Evolutionary conservation across 768 basidiomycete genomes (phyloP), one percentile per base, ranked within the genome.

Genomic region (Tremella mesenterica): DNA sequence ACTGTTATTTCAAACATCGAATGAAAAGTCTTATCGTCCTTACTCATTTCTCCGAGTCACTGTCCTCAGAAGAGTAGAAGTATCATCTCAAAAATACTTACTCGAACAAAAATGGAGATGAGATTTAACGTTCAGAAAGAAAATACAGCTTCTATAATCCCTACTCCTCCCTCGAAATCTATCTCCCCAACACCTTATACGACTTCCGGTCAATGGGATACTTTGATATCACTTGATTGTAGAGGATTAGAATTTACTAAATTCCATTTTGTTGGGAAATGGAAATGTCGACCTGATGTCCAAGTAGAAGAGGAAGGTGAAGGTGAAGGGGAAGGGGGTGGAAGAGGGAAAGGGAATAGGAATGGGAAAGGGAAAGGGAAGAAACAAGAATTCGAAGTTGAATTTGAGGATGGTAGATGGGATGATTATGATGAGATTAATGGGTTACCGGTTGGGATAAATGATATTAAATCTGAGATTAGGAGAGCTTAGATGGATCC

Each of bases 341-440:
- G 23, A 23, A 41, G n/a, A 14, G 38, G 38, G n/a, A 41, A 41
- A 18, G 38, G 38, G 38, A 23, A 41, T 8, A 23, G 23, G 38
- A 41, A n/a, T 41, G 38, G 38, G 38, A 23, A 41, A 16, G 38
- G 23, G 38, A 41, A n/a, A 14, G 38, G 38, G n/a, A 41, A 41
- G 38, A 41, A 41, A 14, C n/a, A 41, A 16, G 31, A 41, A 12
- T 73, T 73, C 50, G 60, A 61, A 13, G 64, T 71, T 48, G 70
- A 73, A 53, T 56, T 67, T 12, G 69, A 67, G 41, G 71, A 65
- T 29, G 66, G 59, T 18, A 30, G 72, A 39, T 73, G 70, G 70
- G 72, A 73, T 54, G 72, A 73, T 59, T 73, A 73, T 53, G 72
- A 73, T 54, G 72, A 71, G 58, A 61, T 60, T 41, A 58, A 60